Percentiles rank a stretch among this genome's conserved stretches.
phyloP scores from a whole-genome alignment of 176 grass and related monocot genomes.

The Rhynchospora pubera region DNA sequence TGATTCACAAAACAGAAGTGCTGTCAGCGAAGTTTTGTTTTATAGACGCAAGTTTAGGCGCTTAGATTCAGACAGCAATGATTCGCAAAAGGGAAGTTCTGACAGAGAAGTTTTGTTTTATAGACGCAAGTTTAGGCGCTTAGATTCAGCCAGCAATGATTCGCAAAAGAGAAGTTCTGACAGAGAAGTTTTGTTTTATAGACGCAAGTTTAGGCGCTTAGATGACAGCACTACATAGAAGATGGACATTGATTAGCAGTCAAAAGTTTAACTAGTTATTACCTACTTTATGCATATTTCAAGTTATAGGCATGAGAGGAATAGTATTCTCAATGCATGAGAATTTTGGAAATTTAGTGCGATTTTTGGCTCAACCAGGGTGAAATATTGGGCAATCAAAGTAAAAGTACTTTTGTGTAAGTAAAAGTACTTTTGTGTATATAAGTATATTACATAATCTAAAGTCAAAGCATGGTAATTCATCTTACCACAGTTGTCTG shows the following conservation, averaged over 20 bases:
- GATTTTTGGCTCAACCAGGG: too few species aligned
- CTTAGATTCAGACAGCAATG: not conserved
- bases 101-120: too few species aligned
- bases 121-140: too few species aligned
- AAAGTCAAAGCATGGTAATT: not conserved
- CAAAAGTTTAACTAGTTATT: not conserved
- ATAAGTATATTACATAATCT: not conserved
- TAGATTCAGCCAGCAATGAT: not conserved
- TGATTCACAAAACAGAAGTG: too few species aligned
- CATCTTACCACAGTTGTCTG: not conserved
- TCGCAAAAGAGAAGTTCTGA: too few species aligned
- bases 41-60: too few species aligned
- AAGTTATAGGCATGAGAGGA: not conserved
- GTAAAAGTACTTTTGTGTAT: not conserved
- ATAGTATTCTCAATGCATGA: not conserved
- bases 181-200: not conserved
- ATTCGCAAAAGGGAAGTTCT: too few species aligned
- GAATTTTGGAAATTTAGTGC: too few species aligned
- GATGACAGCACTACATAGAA: not conserved
- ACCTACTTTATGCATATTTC: not conserved
- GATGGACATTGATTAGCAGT: not conserved
- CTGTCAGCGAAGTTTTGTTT: too few species aligned
- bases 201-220: not conserved
- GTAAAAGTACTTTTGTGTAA: too few species aligned
- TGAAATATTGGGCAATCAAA: too few species aligned